These are phyloP conservation scores for Parasitella parasitica DNA, from an alignment of 371 early-diverging fungal genomes.

Conservation along the genomic window DNA sequence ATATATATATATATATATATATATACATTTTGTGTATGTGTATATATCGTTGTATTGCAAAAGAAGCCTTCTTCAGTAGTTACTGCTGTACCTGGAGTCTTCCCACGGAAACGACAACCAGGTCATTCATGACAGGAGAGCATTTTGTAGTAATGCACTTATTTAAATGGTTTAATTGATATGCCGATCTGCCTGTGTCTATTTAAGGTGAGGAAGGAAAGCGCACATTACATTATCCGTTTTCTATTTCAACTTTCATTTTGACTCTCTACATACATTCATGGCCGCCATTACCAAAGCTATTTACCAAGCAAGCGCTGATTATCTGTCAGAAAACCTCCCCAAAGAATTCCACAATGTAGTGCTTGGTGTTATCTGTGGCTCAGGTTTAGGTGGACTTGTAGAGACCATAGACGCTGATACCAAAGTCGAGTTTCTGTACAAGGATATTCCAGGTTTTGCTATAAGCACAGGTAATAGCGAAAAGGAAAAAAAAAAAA, in stretches of 20 bases:
- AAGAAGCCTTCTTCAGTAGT: too few species aligned
- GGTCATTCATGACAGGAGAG: too few species aligned
- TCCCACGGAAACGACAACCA: too few species aligned
- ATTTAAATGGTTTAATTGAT: too few species aligned
- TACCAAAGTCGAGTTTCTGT: constrained; percentile 64
- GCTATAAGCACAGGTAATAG: constrained; percentile 79
- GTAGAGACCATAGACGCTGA: constrained; percentile 70
- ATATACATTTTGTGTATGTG: too few species aligned
- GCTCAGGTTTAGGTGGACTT: constrained; percentile 88
- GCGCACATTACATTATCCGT: too few species aligned
- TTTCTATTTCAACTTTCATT: not conserved
- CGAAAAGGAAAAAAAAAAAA: not conserved
- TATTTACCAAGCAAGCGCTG: constrained; percentile 25
- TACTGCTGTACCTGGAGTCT: too few species aligned
- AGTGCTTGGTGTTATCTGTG: constrained; percentile 87
- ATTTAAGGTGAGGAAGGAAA: too few species aligned
- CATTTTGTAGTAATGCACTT: too few species aligned
- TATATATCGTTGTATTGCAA: too few species aligned
- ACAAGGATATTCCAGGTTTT: constrained; percentile 87
- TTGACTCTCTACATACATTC: not conserved
- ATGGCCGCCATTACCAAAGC: constrained; percentile 27
- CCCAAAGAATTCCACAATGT: constrained; percentile 39
- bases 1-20: too few species aligned
- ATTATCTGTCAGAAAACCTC: constrained; percentile 26
- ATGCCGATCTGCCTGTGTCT: too few species aligned